phyloP scores from a whole-genome alignment of 768 basidiomycete genomes.

The Termitomyces sp. region DNA sequence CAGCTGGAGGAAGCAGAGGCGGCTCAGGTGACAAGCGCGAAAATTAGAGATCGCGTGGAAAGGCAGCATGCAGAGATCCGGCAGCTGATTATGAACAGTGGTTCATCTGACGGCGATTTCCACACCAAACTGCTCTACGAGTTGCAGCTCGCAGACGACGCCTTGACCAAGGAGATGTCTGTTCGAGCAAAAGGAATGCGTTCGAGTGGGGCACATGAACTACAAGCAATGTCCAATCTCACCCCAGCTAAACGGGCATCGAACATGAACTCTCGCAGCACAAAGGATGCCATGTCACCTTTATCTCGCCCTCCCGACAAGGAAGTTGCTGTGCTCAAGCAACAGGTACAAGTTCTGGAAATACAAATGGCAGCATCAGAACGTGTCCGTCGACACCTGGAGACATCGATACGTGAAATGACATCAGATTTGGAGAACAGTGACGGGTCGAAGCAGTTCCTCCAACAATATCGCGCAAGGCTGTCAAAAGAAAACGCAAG shows the following conservation, averaged over 20 bases:
- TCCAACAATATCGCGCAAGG: conserved; percentile 52
- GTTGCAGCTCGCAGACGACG: conserved; percentile 55
- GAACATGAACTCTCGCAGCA: conserved; percentile 22
- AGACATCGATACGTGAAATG: conserved; percentile 53
- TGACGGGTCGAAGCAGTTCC: conserved; percentile 60
- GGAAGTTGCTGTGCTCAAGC: conserved; percentile 47
- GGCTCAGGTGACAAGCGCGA: conserved; percentile 41
- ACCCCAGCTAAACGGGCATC: conserved; percentile 43
- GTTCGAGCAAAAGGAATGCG: conserved; percentile 29
- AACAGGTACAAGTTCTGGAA: conserved; percentile 64
- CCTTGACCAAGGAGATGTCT: conserved; percentile 46
- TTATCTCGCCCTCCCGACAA: conserved; percentile 36
- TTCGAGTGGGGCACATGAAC: conserved; percentile 27
- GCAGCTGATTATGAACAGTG: conserved; percentile 52
- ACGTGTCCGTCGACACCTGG: conserved; percentile 60
- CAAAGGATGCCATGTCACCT: conserved; percentile 26
- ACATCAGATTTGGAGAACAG: conserved; percentile 56
- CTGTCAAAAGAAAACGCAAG: conserved; percentile 53
- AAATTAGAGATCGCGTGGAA: conserved; percentile 58
- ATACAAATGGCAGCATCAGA: conserved; percentile 65
- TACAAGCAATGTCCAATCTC: conserved; percentile 35
- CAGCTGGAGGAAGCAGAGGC: conserved; percentile 55
- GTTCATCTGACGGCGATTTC: conserved; percentile 56
- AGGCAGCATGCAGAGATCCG: conserved; percentile 71
- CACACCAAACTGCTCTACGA: conserved; percentile 58